phyloP scores from a whole-genome alignment of 2,329 filamentous ascomycete genomes.

The Penicillium sp. region DNA sequence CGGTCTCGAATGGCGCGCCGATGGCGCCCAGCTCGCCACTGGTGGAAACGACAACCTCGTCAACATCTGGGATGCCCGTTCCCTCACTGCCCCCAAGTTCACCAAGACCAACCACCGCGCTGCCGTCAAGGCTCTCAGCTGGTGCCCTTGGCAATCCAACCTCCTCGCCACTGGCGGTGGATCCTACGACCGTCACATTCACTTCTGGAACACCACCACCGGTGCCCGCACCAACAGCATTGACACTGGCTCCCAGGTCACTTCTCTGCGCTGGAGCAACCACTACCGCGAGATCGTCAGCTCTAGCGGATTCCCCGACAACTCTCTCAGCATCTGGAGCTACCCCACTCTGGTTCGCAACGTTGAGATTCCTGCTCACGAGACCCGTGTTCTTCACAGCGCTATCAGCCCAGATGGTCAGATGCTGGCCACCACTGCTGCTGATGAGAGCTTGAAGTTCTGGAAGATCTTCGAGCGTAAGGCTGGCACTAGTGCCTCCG shows the following conservation, averaged over 20 bases:
- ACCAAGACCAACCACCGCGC: conserved; percentile 99
- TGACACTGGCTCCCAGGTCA: conserved; percentile 96
- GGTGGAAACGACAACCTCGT: conserved; percentile 99
- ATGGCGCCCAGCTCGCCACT: conserved; percentile 94
- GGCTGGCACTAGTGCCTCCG: conserved; percentile 68
- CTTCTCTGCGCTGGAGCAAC: conserved; percentile 92
- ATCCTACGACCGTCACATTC: conserved; percentile 95
- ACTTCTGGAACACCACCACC: conserved; percentile 99
- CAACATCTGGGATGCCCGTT: conserved; percentile 97
- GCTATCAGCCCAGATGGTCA: conserved; percentile 96
- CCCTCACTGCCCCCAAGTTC: conserved; percentile 91
- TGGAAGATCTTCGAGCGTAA: conserved; percentile 99
- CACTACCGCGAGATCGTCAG: conserved; percentile 98
- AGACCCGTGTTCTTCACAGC: conserved; percentile 94
- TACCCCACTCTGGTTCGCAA: conserved; percentile 97
- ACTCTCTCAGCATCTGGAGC: conserved; percentile 98
- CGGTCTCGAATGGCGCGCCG: conserved; percentile 94
- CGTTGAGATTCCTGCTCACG: conserved; percentile 95
- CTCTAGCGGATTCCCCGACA: conserved; percentile 98
- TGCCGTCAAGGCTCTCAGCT: conserved; percentile 95
- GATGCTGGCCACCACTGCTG: conserved; percentile 93
- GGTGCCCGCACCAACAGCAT: conserved; percentile 98
- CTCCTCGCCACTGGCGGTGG: conserved; percentile 94
- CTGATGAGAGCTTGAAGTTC: conserved; percentile 97
- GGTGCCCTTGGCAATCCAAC: conserved; percentile 99